Base-by-base conservation (phyloP, 306 rosid genomes). In the Alnus rubra region DNA sequence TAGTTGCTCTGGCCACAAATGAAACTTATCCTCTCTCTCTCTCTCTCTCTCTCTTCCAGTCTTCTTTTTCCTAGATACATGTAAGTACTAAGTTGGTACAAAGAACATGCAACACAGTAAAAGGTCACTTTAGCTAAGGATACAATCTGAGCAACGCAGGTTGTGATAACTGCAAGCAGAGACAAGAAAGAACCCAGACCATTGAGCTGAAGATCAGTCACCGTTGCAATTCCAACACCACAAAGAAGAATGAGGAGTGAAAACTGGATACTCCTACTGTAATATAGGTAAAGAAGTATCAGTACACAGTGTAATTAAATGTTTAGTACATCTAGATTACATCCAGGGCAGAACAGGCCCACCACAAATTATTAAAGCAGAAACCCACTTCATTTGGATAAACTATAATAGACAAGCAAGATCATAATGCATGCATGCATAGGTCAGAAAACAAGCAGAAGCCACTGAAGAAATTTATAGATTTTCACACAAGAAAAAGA, bases 91-190 rank as follows among this genome's bases (percentile, higher is more conserved):
- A 39, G 44, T 19, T 23, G 12, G 5, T 4, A 74, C 44, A 11
- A 60, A 31, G 11, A 73, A 5, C 30, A 55, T 39, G 16, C 9
- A 74, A 54, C 33, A 35, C 35, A 48, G 33, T 23, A 64, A 67
- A 37, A 10, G 50, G 50, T 16, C 23, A 76, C 15, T 53, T 67
- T 64, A 35, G 30, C 12, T 35, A 65, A 92, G 97, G 98, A 94
- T 94, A 95, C 98, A 86, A 95, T 95, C 73, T 95, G 98, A 80
- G 97, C 97, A 84, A 95, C 89, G 0, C 97, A 95, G 18, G 98
- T 95, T 71, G 98, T 95, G 83, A 92, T 59, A 78, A 95, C 84
- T 15, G 98, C 98, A 2, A 95, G 90, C 7, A 95, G 62, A 78
- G 98, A 95, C 85, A 95, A 77, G 86, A 89, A 82, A 81, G 92